Evolutionary conservation across 1,284 basidiomycete genomes (phyloP).

Genomic region (Rhodotorula glutinis): DNA sequence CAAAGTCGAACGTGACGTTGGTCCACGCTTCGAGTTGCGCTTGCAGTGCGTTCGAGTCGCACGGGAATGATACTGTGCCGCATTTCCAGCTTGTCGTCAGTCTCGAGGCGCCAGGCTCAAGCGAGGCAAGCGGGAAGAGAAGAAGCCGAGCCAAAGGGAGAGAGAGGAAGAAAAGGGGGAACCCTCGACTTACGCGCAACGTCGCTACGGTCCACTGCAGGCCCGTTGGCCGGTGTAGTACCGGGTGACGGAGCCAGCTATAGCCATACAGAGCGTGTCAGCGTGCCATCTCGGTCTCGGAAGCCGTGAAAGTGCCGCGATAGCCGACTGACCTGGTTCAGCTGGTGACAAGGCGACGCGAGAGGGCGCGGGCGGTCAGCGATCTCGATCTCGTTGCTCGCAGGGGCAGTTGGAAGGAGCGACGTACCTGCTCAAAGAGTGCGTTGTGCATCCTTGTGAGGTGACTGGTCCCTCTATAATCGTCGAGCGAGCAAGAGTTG

Average conservation of each 20-base stretch:
- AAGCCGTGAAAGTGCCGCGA: neutral
- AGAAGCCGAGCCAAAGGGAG: neutral
- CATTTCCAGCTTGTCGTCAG: neutral
- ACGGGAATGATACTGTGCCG: slow-evolving; percentile 36
- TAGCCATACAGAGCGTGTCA: neutral
- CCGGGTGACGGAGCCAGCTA: slow-evolving; percentile 29
- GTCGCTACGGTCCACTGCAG: slow-evolving; percentile 21
- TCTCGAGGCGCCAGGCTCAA: no score
- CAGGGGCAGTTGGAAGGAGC: neutral
- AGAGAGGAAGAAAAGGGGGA: neutral
- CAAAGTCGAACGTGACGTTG: slow-evolving; percentile 70
- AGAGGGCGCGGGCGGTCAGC: slow-evolving; percentile 7
- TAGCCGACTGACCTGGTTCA: slow-evolving; percentile 22
- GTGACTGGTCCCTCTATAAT: neutral
- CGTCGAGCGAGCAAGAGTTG: neutral
- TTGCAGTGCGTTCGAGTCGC: slow-evolving; percentile 56
- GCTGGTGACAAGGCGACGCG: slow-evolving; percentile 14
- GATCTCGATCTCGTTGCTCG: no score
- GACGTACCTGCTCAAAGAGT: slow-evolving; percentile 4
- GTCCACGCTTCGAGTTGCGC: slow-evolving; percentile 81
- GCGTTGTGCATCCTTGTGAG: slow-evolving; percentile 1
- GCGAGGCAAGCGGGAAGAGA: neutral
- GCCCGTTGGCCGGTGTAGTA: slow-evolving; percentile 26
- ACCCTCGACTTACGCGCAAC: slow-evolving; percentile 11
- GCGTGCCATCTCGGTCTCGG: neutral